A percentile compares a stretch with the other conserved stretches of the same genome.
Evolutionary conservation across 75 land plant species (phyloP).

Genomic region (Sequoia sempervirens): DNA sequence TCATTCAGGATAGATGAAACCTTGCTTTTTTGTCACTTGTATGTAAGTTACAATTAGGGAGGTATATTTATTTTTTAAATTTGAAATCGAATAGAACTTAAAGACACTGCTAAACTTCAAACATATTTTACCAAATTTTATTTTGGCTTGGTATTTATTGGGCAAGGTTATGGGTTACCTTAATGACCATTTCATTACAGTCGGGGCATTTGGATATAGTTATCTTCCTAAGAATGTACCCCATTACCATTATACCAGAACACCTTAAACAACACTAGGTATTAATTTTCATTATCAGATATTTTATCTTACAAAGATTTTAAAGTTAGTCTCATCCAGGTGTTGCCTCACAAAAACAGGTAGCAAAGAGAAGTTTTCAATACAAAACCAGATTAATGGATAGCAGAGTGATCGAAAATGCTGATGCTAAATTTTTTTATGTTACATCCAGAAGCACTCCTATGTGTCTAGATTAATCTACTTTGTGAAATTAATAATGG

Average conservation of each 20-base stretch:
- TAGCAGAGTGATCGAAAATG: no score
- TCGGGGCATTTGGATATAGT: neutral
- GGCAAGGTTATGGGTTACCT: neutral
- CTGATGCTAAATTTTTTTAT: no score
- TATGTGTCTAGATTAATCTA: no score
- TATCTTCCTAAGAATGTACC: neutral
- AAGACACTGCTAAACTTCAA: neutral
- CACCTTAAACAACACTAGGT: neutral
- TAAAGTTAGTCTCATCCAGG: neutral
- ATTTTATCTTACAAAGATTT: neutral
- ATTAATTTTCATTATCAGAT: neutral
- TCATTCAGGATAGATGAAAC: neutral
- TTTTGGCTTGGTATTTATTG: neutral
- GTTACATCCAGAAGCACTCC: no score
- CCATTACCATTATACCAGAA: neutral
- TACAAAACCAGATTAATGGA: no score
- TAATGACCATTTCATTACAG: neutral
- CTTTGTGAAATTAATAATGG: no score
- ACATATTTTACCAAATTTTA: neutral
- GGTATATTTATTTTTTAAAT: neutral
- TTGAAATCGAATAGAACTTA: neutral
- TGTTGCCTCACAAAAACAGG: neutral
- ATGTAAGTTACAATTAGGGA: neutral
- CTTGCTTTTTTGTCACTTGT: neutral
- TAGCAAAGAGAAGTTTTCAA: neutral